Conservation (phyloP, 164 flowering plant species). For the Annona squamosa region DNA sequence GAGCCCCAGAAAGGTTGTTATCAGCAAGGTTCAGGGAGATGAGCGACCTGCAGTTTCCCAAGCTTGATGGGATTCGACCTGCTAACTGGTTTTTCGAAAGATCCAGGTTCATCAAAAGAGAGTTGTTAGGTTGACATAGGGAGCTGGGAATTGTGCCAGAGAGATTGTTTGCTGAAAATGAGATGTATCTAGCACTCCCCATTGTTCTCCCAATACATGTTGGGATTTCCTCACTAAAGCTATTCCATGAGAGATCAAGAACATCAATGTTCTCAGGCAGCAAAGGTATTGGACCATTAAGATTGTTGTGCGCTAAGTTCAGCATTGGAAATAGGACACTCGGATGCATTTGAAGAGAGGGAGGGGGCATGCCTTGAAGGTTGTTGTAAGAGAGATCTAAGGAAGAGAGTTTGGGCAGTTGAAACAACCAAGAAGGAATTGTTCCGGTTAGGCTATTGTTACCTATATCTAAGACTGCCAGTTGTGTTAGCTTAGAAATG, state of each 20-base stretch:
- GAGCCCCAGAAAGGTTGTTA: constrained; percentile 6
- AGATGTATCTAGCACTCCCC: not conserved
- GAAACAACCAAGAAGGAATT: constrained; percentile 9
- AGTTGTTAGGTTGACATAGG: constrained; percentile 6
- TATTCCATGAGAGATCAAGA: not conserved
- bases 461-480: not conserved
- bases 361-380: constrained; percentile 2
- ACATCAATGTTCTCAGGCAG: not conserved
- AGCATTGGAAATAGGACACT: constrained; percentile 1
- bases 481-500: constrained; percentile 6
- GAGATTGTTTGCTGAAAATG: not conserved
- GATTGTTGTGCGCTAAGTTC: constrained; percentile 8
- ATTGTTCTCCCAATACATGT: not conserved
- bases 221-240: not conserved
- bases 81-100: constrained; percentile 7
- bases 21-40: constrained; percentile 14
- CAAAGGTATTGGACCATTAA: constrained; percentile 6
- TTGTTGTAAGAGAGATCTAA: constrained; percentile 8
- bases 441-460: constrained; percentile 4
- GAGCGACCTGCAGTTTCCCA: constrained; percentile 15
- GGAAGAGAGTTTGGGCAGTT: constrained; percentile 4
- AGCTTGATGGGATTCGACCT: constrained; percentile 1
- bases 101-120: constrained; percentile 10
- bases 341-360: not conserved
- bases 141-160: constrained; percentile 4